phyloP scores from a whole-genome alignment of 345 rosid species.

The Gossypium mustelinum region DNA sequence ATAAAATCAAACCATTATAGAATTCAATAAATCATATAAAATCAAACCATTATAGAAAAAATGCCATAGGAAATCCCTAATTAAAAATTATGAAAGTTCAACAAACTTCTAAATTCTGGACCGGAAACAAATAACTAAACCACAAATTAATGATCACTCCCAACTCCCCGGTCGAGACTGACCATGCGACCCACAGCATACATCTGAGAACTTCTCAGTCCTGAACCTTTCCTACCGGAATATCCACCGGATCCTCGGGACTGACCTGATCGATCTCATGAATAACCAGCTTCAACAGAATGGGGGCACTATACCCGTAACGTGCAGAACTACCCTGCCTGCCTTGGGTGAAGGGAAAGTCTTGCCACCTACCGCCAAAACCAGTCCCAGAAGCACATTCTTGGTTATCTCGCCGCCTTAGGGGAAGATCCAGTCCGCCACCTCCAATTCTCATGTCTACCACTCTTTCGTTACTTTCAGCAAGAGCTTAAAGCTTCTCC shows the following conservation, averaged over 20 bases:
- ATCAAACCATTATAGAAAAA: too few species aligned
- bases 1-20: too few species aligned
- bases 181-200: conserved; percentile 65
- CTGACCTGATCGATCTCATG: conserved; percentile 46
- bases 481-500: conserved; percentile 59
- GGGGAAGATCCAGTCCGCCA: conserved; percentile 52
- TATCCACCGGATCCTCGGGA: conserved; percentile 33
- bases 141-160: conserved; percentile 26
- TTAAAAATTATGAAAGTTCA: not conserved
- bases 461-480: conserved; percentile 78
- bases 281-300: conserved; percentile 39
- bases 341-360: conserved; percentile 46
- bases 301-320: conserved; percentile 35
- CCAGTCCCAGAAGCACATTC: conserved; percentile 42
- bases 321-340: conserved; percentile 48
- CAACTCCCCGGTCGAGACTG: conserved; percentile 52
- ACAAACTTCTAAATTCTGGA: not conserved
- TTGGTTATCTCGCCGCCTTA: conserved; percentile 66
- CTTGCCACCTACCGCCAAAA: conserved; percentile 59
- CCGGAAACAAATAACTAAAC: not conserved
- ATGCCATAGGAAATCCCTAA: too few species aligned
- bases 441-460: conserved; percentile 62
- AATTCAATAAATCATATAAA: too few species aligned
- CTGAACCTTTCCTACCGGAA: conserved; percentile 34
- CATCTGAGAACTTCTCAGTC: conserved; percentile 45